A percentile compares a stretch with the other conserved stretches of the same genome.
These are phyloP conservation scores for Cornus kousa DNA, from an alignment of 148 eudicot genomes.

Conservation along the genomic window DNA sequence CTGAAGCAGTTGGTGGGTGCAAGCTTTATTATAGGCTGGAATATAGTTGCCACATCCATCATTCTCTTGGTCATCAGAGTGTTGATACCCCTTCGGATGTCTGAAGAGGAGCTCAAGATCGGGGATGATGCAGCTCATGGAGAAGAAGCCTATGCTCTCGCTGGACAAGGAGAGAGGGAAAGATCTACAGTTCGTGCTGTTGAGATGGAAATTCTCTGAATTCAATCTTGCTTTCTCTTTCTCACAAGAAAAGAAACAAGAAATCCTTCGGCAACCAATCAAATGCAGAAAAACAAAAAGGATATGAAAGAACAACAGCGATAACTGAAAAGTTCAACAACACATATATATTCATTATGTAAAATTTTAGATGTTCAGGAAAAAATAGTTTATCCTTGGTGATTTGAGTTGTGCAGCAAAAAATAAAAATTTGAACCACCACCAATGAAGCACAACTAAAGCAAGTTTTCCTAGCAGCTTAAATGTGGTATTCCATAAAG, in stretches of 20 bases:
- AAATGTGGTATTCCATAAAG: not conserved
- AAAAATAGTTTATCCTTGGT: not conserved
- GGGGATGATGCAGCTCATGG: conserved; percentile 32
- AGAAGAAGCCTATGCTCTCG: conserved; percentile 28
- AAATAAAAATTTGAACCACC: not conserved
- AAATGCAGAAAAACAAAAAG: not conserved
- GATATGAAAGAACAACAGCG: not conserved
- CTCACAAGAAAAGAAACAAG: not conserved
- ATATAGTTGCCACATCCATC: conserved; percentile 22
- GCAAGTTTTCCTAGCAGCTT: not conserved
- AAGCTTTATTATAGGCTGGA: conserved; percentile 24
- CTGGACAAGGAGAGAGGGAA: conserved; percentile 25
- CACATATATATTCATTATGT: not conserved
- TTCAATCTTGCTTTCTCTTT: not conserved
- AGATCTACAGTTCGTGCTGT: not conserved
- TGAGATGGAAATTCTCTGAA: not conserved
- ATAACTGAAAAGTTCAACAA: not conserved
- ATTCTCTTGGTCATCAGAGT: conserved; percentile 17
- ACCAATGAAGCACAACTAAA: too few relatives aligned
- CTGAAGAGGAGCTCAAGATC: conserved; percentile 22
- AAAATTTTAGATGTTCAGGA: not conserved
- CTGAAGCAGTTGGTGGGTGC: conserved; percentile 25
- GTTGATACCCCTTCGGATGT: conserved; percentile 20
- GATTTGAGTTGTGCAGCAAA: not conserved
- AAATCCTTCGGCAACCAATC: not conserved